Base-by-base conservation (phyloP, 768 basidiomycete species). In the Mycena amicta region DNA sequence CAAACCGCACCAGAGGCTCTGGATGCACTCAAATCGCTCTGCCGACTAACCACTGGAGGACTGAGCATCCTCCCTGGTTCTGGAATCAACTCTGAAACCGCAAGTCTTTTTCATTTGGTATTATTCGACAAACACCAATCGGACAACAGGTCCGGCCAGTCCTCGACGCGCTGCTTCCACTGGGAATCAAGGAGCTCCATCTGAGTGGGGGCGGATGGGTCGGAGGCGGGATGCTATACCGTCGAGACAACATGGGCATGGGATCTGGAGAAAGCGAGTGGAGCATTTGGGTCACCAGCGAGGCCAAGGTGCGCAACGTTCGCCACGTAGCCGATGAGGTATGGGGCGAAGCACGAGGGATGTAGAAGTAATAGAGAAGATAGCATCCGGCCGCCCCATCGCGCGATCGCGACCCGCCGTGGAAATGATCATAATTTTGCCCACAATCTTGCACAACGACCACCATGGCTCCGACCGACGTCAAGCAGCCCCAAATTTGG, bases 131-230 rank as follows among this genome's bases (percentile, higher is more conserved):
- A n/a, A n/a, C n/a, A n/a, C n/a, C n/a, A n/a, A n/a, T n/a, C n/a
- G n/a, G n/a, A n/a, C n/a, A n/a, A n/a, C n/a, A 49, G 47, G 47
- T 28, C 15, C 25, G 26, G 13, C 12, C 4, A 4, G 46, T 93
- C 30, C 73, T 90, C 50, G 65, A 77, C 22, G 63, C 72, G 20
- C 74, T 92, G 33, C 64, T 84, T 23, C 82, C 85, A 0, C 72
- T 79, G 25, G 88, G 87, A 5, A 68, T 91, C 23, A 73, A 72
- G 23, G 90, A 93, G 69, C 75, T 93, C 1, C 92, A 93, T 68
- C 67, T 92, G 57, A 92, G 90, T 61, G 92, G 84, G 0, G 90
- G 88, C 2, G 66, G 68, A 29, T 92, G 88, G 88, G 50, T 79
- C 0, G 77, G 82, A 5, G 75, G 88, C 43, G 69, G 62, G 47